Evolutionary conservation across 495 filamentous ascomycete genomes (phyloP).

Genomic region (Hypomontagnella monticulosa): DNA sequence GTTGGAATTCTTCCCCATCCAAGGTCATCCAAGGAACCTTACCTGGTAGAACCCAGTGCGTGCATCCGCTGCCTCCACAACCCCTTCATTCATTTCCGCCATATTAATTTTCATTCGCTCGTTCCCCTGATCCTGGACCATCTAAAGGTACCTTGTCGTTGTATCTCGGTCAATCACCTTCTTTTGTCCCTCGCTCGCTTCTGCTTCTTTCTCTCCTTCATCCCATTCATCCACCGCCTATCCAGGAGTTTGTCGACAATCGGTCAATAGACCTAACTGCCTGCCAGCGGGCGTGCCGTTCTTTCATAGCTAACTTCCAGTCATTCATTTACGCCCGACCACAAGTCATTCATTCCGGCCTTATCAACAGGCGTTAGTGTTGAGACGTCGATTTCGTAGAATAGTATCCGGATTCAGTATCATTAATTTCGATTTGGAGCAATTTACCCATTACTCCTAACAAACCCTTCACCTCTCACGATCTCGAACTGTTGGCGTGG

Average conservation of each 20-base stretch:
- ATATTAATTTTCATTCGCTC: slow-evolving; percentile 46
- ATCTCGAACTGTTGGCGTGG: slow-evolving; percentile 4
- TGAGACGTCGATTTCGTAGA: slow-evolving; percentile 36
- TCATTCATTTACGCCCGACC: slow-evolving; percentile 47
- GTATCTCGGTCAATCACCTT: slow-evolving; percentile 40
- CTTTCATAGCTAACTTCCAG: slow-evolving; percentile 52
- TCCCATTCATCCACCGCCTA: slow-evolving; percentile 43
- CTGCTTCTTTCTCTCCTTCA: slow-evolving; percentile 51
- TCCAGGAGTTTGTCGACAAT: slow-evolving; percentile 45
- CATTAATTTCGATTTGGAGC: slow-evolving; percentile 27
- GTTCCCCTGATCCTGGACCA: slow-evolving; percentile 33
- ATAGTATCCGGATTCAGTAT: slow-evolving; percentile 26
- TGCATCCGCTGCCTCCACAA: slow-evolving; percentile 36
- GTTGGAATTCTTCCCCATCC: slow-evolving; percentile 36
- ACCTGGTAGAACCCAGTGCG: slow-evolving; percentile 11
- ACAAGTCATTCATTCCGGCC: slow-evolving; percentile 41
- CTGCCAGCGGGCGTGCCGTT: slow-evolving; percentile 61
- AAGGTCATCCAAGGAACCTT: too few species aligned
- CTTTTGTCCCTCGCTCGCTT: slow-evolving; percentile 38
- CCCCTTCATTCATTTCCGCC: slow-evolving; percentile 49
- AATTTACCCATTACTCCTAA: slow-evolving; percentile 8
- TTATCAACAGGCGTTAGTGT: slow-evolving; percentile 33
- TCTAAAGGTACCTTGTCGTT: slow-evolving; percentile 27
- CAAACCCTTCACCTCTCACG: slow-evolving; percentile 26
- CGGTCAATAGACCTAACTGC: slow-evolving; percentile 44